Evolutionary conservation across 495 filamentous ascomycete species (phyloP).

Genomic region (Hypoxylon crocopeplum): DNA sequence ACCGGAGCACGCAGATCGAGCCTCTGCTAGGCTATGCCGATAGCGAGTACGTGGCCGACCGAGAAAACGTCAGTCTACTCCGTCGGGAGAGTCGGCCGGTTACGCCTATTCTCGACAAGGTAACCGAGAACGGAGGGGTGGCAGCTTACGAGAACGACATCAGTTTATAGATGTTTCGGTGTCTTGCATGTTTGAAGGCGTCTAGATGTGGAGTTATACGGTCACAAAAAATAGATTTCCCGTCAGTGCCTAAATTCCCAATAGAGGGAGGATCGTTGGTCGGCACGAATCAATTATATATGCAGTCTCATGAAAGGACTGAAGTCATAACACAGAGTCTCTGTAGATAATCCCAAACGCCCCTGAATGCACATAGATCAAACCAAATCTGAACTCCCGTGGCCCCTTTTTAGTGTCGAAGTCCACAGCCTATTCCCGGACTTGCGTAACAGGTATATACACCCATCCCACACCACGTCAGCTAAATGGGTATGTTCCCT

Average conservation of each 20-base stretch:
- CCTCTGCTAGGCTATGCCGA: conserved; percentile 86
- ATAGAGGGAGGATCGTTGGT: too few relatives aligned
- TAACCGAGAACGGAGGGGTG: conserved; percentile 34
- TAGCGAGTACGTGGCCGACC: conserved; percentile 89
- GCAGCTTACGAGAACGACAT: conserved; percentile 39
- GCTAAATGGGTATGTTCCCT: background rate
- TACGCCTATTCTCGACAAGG: conserved; percentile 45
- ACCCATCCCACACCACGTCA: background rate
- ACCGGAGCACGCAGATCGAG: conserved; percentile 80
- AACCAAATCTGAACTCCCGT: conserved; percentile 31
- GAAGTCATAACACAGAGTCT: background rate
- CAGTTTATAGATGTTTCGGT: conserved; percentile 17
- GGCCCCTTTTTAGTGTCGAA: background rate
- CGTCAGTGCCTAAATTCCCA: too few relatives aligned
- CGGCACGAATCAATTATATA: too few relatives aligned
- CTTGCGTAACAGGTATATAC: background rate
- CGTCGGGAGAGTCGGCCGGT: conserved; percentile 47
- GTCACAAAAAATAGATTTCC: too few relatives aligned
- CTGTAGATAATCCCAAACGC: conserved; percentile 14
- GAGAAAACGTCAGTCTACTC: conserved; percentile 87
- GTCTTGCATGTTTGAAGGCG: too few relatives aligned
- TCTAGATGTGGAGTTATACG: too few relatives aligned
- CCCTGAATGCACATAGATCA: conserved; percentile 25
- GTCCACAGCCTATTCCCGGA: background rate
- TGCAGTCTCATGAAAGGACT: background rate